A percentile compares a stretch with the other conserved stretches of the same genome.
phyloP scores from a whole-genome alignment of 768 basidiomycete genomes.

The Tubosaeta brunneosetosa region DNA sequence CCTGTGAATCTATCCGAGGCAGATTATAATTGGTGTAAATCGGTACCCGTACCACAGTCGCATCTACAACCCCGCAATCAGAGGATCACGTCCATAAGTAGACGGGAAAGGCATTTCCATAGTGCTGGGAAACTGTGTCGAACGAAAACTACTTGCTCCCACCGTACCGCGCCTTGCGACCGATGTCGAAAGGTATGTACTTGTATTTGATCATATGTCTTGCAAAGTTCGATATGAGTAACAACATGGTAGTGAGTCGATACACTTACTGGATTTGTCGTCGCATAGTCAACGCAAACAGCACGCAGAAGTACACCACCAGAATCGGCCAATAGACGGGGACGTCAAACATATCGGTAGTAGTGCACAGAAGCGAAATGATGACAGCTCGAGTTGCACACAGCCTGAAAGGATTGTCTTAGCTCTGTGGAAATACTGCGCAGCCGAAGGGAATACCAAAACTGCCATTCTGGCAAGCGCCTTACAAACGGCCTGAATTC shows the following conservation, averaged over 20 bases:
- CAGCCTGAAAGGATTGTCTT: constrained; percentile 51
- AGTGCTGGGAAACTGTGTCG: not conserved
- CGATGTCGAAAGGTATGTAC: constrained; percentile 93
- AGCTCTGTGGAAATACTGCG: not conserved
- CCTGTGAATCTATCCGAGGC: constrained; percentile 3
- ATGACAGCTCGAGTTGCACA: constrained; percentile 87
- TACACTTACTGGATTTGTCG: constrained; percentile 84
- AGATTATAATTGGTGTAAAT: constrained; percentile 28
- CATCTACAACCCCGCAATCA: constrained; percentile 18
- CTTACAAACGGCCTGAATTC: constrained; percentile 98
- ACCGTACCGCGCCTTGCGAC: constrained; percentile 87
- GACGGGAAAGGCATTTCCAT: constrained; percentile 4
- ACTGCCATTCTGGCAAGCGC: constrained; percentile 93
- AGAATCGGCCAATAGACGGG: constrained; percentile 99
- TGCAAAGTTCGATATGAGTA: constrained; percentile 9
- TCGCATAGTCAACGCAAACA: constrained; percentile 94
- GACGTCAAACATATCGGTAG: constrained; percentile 85
- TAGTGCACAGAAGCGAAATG: constrained; percentile 73
- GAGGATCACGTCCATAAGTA: constrained; percentile 9
- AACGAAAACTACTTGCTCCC: constrained; percentile 38
- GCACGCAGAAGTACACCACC: constrained; percentile 92
- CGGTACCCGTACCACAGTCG: constrained; percentile 21
- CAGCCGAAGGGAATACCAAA: constrained; percentile 58
- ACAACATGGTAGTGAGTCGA: not conserved
- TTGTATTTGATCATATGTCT: constrained; percentile 99